Evolutionary conservation across 257 asterid genomes (phyloP).

Genomic region (Hygrophila difformis): DNA sequence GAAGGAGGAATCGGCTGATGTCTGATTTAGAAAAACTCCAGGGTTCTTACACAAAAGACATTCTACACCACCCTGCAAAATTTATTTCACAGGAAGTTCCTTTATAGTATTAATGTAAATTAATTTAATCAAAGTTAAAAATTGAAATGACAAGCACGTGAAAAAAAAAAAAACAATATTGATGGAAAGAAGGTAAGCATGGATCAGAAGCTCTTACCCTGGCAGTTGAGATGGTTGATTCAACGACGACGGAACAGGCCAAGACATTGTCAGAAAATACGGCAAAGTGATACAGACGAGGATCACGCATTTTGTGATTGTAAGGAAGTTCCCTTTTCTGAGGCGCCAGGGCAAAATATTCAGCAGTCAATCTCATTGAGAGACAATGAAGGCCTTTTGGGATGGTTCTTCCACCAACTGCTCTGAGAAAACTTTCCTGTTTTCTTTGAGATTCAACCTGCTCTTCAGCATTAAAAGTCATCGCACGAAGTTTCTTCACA

Average conservation of each 20-base stretch:
- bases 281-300: conserved; percentile 68
- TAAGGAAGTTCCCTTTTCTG: conserved; percentile 51
- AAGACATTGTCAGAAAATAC: conserved; percentile 84
- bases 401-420: conserved; percentile 81
- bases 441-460: conserved; percentile 57
- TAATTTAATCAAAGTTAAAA: no score
- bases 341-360: conserved; percentile 60
- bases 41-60: no score
- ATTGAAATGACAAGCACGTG: no score
- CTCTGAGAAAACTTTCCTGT: conserved; percentile 65
- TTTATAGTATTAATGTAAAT: no score
- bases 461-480: conserved; percentile 79
- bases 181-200: no score
- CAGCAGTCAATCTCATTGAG: conserved; percentile 80
- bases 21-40: no score
- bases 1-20: no score
- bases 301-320: conserved; percentile 50
- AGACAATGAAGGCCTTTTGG: conserved; percentile 93
- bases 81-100: no score
- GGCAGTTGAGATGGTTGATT: conserved; percentile 72
- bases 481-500: conserved; percentile 78
- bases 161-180: no score
- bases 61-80: no score
- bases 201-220: no score
- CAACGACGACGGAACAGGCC: conserved; percentile 90